Evolutionary conservation across 306 rosid species (phyloP).

Genomic region (Comarum palustre): DNA sequence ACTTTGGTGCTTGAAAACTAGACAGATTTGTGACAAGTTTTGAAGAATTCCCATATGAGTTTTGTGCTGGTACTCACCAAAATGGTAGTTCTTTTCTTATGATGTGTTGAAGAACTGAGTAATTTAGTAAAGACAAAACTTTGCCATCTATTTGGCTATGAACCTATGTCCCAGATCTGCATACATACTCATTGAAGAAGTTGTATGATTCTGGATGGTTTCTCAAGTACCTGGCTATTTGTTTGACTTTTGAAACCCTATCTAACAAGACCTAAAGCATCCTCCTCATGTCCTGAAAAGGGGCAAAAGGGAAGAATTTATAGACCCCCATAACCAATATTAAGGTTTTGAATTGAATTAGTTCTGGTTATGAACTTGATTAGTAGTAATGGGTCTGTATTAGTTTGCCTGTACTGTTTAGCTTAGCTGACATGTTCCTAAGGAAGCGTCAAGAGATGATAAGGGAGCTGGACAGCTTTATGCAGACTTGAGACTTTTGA

Average conservation of each 20-base stretch:
- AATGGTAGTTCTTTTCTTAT: background rate
- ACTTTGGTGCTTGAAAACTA: background rate
- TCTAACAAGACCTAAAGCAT: background rate
- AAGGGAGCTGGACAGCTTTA: constrained; percentile 49
- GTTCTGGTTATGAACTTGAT: constrained; percentile 5
- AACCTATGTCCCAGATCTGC: background rate
- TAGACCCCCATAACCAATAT: constrained; percentile 2
- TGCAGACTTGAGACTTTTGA: constrained; percentile 15
- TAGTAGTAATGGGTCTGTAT: background rate
- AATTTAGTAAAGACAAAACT: background rate
- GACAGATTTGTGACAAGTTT: background rate
- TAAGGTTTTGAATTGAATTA: background rate
- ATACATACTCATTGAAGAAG: constrained; percentile 6
- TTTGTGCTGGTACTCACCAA: background rate
- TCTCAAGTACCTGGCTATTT: constrained; percentile 5
- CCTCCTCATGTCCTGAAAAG: background rate
- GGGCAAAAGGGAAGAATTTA: background rate
- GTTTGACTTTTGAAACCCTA: constrained; percentile 28
- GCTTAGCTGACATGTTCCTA: constrained; percentile 18
- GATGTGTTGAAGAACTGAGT: background rate
- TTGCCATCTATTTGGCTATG: constrained; percentile 10
- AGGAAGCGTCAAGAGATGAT: constrained; percentile 35
- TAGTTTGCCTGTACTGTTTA: constrained; percentile 6
- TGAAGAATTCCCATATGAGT: background rate
- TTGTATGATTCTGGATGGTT: background rate